Evolutionary conservation across 1,284 basidiomycete genomes (phyloP), one percentile per base, ranked within the genome.

Genomic region (Cystobasidiaceae sp.): DNA sequence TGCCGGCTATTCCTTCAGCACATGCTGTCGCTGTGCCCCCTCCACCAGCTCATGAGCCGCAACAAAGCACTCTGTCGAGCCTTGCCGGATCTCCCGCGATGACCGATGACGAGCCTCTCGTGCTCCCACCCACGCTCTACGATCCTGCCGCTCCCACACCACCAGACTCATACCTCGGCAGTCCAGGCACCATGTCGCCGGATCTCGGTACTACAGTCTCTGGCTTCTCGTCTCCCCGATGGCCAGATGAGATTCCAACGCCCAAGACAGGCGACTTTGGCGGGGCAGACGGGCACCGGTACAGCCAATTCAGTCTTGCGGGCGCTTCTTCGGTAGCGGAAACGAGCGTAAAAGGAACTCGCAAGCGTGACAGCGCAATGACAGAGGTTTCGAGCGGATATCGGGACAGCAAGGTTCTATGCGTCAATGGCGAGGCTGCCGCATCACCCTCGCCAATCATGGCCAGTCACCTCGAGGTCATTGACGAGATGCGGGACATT

Each of bases 241-340:
- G 49, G 15, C 60, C 49, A 9, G 60, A 62, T 25, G 60, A 62
- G 49, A 33, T 62, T 8, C 60, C 60, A 15, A 62, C 60, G n/a
- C 60, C 60, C 3, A 52, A 41, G 33, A 62, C 60, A n/a, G 60
- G 45, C 27, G 60, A 62, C 19, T 62, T 62, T 37, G 30, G 7
- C 6, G 27, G 32, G 32, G 13, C 23, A 28, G 33, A 52, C 39
- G 50, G 5, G 17, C 23, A 61, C 13, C 32, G 60, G 25, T 44
- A 41, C 27, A 62, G 60, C 39, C 60, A 62, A 25, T 54, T 62
- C 32, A 56, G 54, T 32, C 9, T 56, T 25, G 30, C 21, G 17
- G 54, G 39, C 32, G 27, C 27, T 28, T 56, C 54, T 56, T n/a
- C n/a, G n/a, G 54, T 34, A 17, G 54, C 25, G 27, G 54, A 41